Evolutionary conservation across 345 rosid species (phyloP).

Genomic region (Conringia planisiliqua): DNA sequence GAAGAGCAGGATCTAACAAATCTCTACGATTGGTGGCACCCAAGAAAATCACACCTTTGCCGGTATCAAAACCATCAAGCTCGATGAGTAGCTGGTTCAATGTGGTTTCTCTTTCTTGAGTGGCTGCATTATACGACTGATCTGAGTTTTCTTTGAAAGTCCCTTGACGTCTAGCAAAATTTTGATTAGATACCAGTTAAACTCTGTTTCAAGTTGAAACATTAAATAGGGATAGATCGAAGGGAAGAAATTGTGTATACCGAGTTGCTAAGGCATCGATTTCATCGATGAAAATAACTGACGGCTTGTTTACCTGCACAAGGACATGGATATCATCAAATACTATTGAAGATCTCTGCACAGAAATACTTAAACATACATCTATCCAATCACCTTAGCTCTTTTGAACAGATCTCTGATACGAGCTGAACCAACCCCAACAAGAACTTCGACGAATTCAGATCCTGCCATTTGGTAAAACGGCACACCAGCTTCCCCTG

Average conservation of each 20-base stretch:
- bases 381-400: constrained; percentile 63
- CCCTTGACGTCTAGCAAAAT: constrained; percentile 72
- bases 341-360: background rate
- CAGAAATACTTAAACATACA: background rate
- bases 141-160: constrained; percentile 74
- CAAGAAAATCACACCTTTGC: constrained; percentile 95
- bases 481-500: constrained; percentile 97
- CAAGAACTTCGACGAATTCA: constrained; percentile 93
- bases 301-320: constrained; percentile 90
- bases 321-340: constrained; percentile 22
- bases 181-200: background rate
- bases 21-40: constrained; percentile 95
- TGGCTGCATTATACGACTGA: constrained; percentile 87
- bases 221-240: background rate
- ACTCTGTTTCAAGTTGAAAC: background rate
- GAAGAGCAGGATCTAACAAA: constrained; percentile 90
- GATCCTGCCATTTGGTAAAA: constrained; percentile 99
- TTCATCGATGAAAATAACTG: constrained; percentile 92
- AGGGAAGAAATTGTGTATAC: constrained; percentile 33
- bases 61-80: constrained; percentile 98
- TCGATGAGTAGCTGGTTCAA: constrained; percentile 92
- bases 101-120: constrained; percentile 95
- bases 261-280: constrained; percentile 95
- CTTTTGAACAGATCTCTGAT: constrained; percentile 94
- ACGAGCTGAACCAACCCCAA: constrained; percentile 97